Conservation (phyloP, 331 rosid species). For the Acacia pycnantha region DNA sequence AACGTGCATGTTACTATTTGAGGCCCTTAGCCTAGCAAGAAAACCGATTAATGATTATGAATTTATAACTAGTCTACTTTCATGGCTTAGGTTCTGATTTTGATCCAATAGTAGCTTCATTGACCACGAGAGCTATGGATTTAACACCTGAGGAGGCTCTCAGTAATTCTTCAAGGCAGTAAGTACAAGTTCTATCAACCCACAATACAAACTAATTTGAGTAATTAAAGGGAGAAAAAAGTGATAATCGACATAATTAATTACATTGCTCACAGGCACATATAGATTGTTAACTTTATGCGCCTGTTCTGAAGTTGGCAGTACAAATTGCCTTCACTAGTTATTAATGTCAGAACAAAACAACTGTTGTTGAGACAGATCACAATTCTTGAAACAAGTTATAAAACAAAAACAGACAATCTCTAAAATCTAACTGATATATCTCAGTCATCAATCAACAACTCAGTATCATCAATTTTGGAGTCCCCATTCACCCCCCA, state of each 20-base stretch:
- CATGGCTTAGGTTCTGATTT: too few relatives aligned
- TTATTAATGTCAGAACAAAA: not conserved
- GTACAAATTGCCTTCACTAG: not conserved
- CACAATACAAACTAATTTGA: too few relatives aligned
- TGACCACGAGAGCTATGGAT: too few relatives aligned
- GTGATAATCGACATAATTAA: not conserved
- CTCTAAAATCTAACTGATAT: not conserved
- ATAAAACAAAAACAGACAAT: not conserved
- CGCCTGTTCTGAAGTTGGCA: not conserved
- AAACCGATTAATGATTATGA: too few relatives aligned
- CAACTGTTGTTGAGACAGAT: not conserved
- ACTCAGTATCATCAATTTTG: not conserved
- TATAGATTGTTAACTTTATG: not conserved
- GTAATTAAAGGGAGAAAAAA: too few relatives aligned
- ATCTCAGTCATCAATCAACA: not conserved
- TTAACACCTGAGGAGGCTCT: too few relatives aligned
- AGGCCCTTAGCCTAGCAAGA: too few relatives aligned
- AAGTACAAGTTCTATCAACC: too few relatives aligned
- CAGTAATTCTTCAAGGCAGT: too few relatives aligned
- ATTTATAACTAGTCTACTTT: too few relatives aligned
- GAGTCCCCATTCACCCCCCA: not conserved
- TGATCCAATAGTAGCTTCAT: too few relatives aligned
- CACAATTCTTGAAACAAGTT: not conserved
- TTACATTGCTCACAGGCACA: not conserved
- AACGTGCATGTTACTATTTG: too few relatives aligned